Evolutionary conservation across 2,329 filamentous ascomycete genomes (phyloP).

Genomic region (Fusarium vanettenii): DNA sequence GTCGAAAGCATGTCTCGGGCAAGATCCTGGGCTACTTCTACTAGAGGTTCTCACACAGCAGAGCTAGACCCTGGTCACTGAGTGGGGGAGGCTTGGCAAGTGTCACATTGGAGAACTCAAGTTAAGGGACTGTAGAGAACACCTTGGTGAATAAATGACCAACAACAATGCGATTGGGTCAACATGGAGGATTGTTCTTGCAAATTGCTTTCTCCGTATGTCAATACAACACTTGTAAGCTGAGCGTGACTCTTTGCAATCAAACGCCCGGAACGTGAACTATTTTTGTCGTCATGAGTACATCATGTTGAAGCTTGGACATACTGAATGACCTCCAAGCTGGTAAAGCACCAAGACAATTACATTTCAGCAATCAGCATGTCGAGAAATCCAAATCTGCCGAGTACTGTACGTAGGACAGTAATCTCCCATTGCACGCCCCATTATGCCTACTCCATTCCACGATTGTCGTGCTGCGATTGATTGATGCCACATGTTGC

Average conservation of each 20-base stretch:
- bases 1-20: background rate
- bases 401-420: background rate
- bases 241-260: background rate
- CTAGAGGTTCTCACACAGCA: background rate
- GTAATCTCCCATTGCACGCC: background rate
- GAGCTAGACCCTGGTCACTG: background rate
- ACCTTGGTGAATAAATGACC: background rate
- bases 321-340: background rate
- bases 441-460: background rate
- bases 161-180: background rate
- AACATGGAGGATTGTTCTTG: background rate
- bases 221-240: background rate
- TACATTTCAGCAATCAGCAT: background rate
- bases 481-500: background rate
- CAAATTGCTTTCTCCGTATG: background rate
- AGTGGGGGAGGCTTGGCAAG: background rate
- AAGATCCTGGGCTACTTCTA: background rate
- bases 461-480: background rate
- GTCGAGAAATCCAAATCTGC: background rate
- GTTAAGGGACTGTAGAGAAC: background rate
- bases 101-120: background rate
- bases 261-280: background rate
- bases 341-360: background rate
- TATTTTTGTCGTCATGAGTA: background rate
- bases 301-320: background rate